These are phyloP conservation scores for Penicillium angulare DNA, from an alignment of 495 filamentous ascomycete species.

Conservation along the genomic window DNA sequence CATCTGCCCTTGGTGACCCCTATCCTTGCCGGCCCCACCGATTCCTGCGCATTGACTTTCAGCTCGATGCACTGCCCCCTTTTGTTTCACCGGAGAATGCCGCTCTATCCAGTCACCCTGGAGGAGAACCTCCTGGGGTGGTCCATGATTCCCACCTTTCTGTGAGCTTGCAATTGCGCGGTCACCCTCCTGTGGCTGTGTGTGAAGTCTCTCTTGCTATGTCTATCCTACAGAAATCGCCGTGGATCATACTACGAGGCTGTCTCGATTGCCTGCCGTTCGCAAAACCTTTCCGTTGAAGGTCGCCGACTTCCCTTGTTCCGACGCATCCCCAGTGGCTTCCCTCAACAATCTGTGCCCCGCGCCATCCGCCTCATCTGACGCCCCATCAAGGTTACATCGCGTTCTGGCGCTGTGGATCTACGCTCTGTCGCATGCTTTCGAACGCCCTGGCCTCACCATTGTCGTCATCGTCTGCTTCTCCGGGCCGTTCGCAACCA, in stretches of 20 bases:
- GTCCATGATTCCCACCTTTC: not conserved
- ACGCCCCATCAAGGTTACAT: too few species aligned
- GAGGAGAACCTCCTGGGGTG: not conserved
- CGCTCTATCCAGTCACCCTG: slow-evolving; percentile 2
- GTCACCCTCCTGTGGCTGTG: too few species aligned
- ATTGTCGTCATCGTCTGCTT: slow-evolving; percentile 8
- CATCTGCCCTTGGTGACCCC: not conserved
- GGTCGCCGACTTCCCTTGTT: too few species aligned
- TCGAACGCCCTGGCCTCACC: not conserved
- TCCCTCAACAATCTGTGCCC: too few species aligned
- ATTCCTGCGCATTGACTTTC: not conserved
- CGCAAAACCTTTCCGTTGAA: too few species aligned
- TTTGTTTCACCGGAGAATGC: slow-evolving; percentile 13
- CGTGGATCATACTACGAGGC: too few species aligned
- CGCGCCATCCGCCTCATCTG: not conserved
- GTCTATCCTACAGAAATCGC: too few species aligned
- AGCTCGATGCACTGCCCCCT: slow-evolving; percentile 12
- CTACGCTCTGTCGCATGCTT: not conserved
- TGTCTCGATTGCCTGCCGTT: too few species aligned
- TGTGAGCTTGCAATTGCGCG: not conserved
- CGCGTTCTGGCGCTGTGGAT: not conserved
- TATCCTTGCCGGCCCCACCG: slow-evolving; percentile 4
- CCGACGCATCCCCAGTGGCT: too few species aligned
- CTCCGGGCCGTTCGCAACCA: not conserved
- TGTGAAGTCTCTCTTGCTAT: too few species aligned